Conservation (phyloP, 225 moss, liverwort and hornwort genomes). For the Bryum argenteum region DNA sequence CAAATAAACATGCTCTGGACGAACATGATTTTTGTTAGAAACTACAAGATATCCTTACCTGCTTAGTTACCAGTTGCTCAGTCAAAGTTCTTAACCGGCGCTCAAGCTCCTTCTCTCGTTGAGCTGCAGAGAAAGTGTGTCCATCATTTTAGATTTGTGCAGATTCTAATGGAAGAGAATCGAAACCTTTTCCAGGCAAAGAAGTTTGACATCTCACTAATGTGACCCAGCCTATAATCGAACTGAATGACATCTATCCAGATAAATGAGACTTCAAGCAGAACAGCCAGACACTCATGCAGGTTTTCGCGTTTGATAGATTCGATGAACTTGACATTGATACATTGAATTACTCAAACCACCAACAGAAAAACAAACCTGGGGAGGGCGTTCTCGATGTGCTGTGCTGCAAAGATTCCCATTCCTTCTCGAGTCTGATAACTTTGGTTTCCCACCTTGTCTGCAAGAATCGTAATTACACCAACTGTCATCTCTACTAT, state of each 20-base stretch:
- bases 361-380: conserved; percentile 42
- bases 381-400: conserved; percentile 81
- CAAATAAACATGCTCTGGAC: neutral
- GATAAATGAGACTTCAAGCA: neutral
- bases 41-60: conserved; percentile 48
- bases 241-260: neutral
- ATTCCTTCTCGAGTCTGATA: conserved; percentile 64
- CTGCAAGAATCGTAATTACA: conserved; percentile 32
- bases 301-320: neutral
- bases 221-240: neutral
- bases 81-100: conserved; percentile 75
- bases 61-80: conserved; percentile 82
- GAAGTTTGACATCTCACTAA: conserved; percentile 2
- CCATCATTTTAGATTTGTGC: conserved; percentile 19
- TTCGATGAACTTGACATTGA: neutral
- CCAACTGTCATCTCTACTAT: neutral
- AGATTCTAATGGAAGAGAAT: neutral
- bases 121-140: conserved; percentile 51
- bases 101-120: conserved; percentile 89
- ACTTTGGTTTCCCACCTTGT: conserved; percentile 73
- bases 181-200: neutral
- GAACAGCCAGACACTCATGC: neutral
- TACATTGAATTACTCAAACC: neutral
- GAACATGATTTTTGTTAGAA: conserved; percentile 15
- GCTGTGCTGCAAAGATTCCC: conserved; percentile 70